A percentile compares a stretch with the other conserved stretches of the same genome.
Conservation (phyloP, 176 grass and related monocot species). For the Panicum miliaceum region DNA sequence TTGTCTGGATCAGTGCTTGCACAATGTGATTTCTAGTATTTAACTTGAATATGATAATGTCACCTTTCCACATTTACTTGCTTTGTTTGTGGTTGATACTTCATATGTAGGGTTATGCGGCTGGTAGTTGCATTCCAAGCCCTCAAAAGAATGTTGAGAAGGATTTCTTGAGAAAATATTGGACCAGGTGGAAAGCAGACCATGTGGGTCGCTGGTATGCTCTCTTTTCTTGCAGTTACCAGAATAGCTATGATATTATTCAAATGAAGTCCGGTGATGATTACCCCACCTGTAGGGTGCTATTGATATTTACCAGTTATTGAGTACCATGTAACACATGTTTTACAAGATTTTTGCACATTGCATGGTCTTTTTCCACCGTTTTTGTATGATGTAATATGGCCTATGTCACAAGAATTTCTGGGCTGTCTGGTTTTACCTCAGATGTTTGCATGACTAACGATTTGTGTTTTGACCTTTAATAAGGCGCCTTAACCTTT, state of each 20-base stretch:
- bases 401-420: constrained; percentile 6
- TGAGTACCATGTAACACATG: background rate
- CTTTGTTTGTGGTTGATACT: constrained; percentile 29
- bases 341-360: background rate
- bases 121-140: constrained; percentile 94
- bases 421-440: constrained; percentile 13
- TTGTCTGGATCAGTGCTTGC: background rate
- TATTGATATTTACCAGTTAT: background rate
- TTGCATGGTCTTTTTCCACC: background rate
- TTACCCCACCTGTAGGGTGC: background rate
- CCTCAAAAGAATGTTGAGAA: constrained; percentile 98
- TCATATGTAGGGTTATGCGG: constrained; percentile 77
- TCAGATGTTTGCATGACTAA: constrained; percentile 1
- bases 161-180: constrained; percentile 92
- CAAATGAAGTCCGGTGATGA: background rate
- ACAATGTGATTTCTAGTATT: too few relatives aligned
- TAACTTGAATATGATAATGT: background rate
- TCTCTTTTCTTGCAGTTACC: constrained; percentile 38
- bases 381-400: background rate
- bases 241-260: constrained; percentile 26
- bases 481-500: background rate
- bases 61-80: constrained; percentile 2
- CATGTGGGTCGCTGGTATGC: constrained; percentile 88
- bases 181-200: constrained; percentile 84
- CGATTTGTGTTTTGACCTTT: background rate